phyloP scores from a whole-genome alignment of 345 rosid species.

The Xanthoceras sorbifolium region DNA sequence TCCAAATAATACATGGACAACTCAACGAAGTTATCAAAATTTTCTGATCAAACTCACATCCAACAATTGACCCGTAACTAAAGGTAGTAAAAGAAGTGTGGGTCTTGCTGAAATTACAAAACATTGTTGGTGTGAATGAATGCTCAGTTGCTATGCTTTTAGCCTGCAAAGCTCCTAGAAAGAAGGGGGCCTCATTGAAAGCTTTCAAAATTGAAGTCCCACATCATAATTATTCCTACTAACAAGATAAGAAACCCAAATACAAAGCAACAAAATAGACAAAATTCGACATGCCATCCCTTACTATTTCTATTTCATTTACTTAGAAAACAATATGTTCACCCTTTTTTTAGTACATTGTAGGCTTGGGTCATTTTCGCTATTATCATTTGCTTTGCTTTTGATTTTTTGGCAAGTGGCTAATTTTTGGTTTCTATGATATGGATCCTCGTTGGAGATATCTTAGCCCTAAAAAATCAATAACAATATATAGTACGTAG shows the following conservation, averaged over 20 bases:
- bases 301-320: neutral
- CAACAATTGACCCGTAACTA: neutral
- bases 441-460: slow-evolving; percentile 19
- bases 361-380: too few relatives aligned
- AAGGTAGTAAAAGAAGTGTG: neutral
- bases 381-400: neutral
- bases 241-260: neutral
- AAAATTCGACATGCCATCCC: slow-evolving; percentile 13
- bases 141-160: slow-evolving; percentile 9
- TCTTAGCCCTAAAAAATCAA: neutral
- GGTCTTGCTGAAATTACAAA: neutral
- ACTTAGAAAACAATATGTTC: slow-evolving; percentile 13
- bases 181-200: slow-evolving; percentile 8
- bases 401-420: neutral
- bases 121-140: neutral
- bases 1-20: too few relatives aligned
- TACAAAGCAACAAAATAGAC: neutral
- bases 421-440: neutral
- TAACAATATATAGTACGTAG: neutral
- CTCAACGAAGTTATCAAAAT: neutral
- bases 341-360: too few relatives aligned
- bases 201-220: neutral
- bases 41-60: too few relatives aligned
- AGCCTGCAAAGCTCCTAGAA: slow-evolving; percentile 4
- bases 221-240: too few relatives aligned